Conservation (phyloP, 73 alveolate species). For the Paramecium primaurelia region DNA sequence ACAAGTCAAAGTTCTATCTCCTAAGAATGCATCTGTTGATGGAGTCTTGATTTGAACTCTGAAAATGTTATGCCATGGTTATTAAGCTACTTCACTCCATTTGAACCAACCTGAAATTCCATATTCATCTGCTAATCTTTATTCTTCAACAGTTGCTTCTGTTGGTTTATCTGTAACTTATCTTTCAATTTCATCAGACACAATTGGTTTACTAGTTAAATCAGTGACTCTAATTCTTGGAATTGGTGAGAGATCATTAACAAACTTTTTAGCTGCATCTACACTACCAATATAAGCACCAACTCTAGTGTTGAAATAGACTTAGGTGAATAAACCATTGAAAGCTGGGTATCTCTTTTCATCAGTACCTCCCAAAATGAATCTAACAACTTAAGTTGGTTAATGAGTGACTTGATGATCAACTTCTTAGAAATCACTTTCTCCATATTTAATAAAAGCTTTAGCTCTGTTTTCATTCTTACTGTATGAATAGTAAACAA, state of each 20-base stretch:
- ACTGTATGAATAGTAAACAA: slow-evolving; percentile 19
- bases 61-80: slow-evolving; percentile 54
- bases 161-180: background rate
- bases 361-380: slow-evolving; percentile 11
- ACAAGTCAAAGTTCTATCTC: slow-evolving; percentile 4
- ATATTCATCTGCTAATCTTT: slow-evolving; percentile 6
- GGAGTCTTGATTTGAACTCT: slow-evolving; percentile 43
- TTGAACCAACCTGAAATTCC: slow-evolving; percentile 41
- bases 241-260: background rate
- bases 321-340: background rate
- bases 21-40: slow-evolving; percentile 43
- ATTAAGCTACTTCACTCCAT: slow-evolving; percentile 22
- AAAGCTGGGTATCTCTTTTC: slow-evolving; percentile 20
- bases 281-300: slow-evolving; percentile 1
- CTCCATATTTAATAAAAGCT: background rate
- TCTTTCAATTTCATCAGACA: background rate
- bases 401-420: background rate
- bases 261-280: slow-evolving; percentile 15
- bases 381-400: background rate
- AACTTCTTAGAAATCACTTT: background rate
- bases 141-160: background rate
- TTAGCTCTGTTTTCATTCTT: background rate
- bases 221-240: background rate
- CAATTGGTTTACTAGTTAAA: background rate
- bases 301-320: background rate